Evolutionary conservation across 73 alveolate species (phyloP).

Genomic region (Loxodes magnus): DNA sequence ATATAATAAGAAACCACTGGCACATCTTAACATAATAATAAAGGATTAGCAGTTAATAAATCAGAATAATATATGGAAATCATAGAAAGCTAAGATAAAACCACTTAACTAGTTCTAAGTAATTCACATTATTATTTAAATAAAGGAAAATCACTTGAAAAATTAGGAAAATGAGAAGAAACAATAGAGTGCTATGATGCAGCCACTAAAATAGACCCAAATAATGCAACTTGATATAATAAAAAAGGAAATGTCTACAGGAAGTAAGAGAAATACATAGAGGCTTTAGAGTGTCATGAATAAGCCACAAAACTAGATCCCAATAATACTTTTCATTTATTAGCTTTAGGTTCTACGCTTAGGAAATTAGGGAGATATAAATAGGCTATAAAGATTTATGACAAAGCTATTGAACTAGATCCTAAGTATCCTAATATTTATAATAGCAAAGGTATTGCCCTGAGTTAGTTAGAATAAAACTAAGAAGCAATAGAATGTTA

Average conservation of each 20-base stretch:
- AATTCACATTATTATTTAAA: not conserved
- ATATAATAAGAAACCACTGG: no score
- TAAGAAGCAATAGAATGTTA: not conserved
- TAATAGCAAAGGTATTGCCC: not conserved
- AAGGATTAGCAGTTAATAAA: no score
- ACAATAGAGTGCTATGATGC: not conserved
- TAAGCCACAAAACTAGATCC: no score
- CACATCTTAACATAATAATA: no score
- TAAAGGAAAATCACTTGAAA: not conserved
- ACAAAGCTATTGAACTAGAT: not conserved
- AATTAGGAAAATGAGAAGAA: not conserved
- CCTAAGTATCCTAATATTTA: not conserved
- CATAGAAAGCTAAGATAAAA: not conserved
- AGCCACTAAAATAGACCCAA: not conserved
- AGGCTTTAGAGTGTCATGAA: no score
- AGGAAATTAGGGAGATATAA: not conserved
- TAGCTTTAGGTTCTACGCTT: not conserved
- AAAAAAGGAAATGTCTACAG: not conserved
- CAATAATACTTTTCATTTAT: no score
- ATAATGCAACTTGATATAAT: not conserved
- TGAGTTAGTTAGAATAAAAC: not conserved
- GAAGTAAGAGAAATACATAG: no score
- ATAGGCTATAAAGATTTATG: not conserved
- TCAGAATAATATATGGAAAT: not conserved
- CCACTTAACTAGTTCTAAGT: not conserved